These are phyloP conservation scores for Platanthera guangdongensis DNA, from an alignment of 106 monocot species.

Conservation along the genomic window DNA sequence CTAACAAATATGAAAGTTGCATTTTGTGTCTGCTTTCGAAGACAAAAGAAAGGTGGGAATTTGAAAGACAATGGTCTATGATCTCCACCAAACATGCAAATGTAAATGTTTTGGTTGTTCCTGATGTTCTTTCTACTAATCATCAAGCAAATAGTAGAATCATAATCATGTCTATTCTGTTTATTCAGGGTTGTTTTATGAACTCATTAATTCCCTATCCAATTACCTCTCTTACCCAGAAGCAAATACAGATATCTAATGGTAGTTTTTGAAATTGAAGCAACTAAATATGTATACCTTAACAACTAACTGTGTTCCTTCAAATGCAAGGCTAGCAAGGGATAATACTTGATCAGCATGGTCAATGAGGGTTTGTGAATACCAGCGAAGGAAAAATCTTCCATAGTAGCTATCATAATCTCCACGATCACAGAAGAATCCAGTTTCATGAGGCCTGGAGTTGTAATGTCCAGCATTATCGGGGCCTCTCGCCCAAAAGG, in stretches of 20 bases:
- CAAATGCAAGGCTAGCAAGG: conserved; percentile 80
- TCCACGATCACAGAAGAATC: conserved; percentile 87
- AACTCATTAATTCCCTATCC: not conserved
- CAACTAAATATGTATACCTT: conserved; percentile 44
- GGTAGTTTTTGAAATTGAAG: not conserved
- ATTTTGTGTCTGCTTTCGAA: too few species aligned
- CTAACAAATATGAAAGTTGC: too few species aligned
- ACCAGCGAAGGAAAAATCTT: conserved; percentile 90
- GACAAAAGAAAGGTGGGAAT: too few species aligned
- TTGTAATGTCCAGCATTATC: conserved; percentile 94
- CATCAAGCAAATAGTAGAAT: not conserved
- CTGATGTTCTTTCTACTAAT: not conserved
- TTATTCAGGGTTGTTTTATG: not conserved
- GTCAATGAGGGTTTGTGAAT: conserved; percentile 58
- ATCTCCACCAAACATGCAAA: not conserved
- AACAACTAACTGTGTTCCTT: conserved; percentile 58
- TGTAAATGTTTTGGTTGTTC: not conserved
- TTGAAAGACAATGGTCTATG: not conserved
- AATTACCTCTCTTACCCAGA: not conserved
- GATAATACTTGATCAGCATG: conserved; percentile 81
- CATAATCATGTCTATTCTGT: not conserved
- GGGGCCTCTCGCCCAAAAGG: conserved; percentile 83
- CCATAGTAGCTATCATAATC: conserved; percentile 95
- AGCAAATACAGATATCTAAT: not conserved
- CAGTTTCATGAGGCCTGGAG: conserved; percentile 82